Conservation (phyloP, 495 filamentous ascomycete genomes). For the Evernia prunastri region DNA sequence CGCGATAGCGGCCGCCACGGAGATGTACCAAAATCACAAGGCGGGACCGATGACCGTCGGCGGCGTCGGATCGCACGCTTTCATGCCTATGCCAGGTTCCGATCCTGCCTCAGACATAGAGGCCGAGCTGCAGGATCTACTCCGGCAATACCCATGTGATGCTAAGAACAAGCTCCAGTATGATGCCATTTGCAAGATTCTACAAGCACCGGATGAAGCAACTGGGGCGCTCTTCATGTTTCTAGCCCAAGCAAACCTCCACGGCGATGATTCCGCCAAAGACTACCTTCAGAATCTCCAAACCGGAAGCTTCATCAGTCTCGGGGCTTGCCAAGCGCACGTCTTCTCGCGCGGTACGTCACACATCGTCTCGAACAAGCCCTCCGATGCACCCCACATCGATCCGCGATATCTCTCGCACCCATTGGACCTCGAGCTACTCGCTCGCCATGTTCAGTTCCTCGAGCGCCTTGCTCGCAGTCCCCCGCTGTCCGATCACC, state of each 20-base stretch:
- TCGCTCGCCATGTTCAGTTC: constrained; percentile 8
- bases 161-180: constrained; percentile 9
- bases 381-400: constrained; percentile 20
- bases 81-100: constrained; percentile 11
- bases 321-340: constrained; percentile 23
- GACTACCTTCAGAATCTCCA: constrained; percentile 7
- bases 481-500: constrained; percentile 14
- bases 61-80: constrained; percentile 12
- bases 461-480: constrained; percentile 21
- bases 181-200: constrained; percentile 4
- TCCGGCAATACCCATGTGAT: constrained; percentile 5
- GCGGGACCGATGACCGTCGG: constrained; percentile 23
- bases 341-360: constrained; percentile 27
- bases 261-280: neutral
- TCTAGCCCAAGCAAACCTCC: neutral
- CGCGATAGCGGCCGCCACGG: constrained; percentile 3
- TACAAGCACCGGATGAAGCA: constrained; percentile 3
- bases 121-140: constrained; percentile 1
- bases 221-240: constrained; percentile 16
- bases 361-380: constrained; percentile 30
- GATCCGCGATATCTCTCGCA: constrained; percentile 31
- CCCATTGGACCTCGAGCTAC: constrained; percentile 29
- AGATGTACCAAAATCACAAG: constrained; percentile 13
- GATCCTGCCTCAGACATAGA: neutral
- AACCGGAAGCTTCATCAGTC: constrained; percentile 24